Percentiles rank a stretch among this genome's conserved stretches.
phyloP scores from a whole-genome alignment of 495 filamentous ascomycete genomes.

The Podospora australis region DNA sequence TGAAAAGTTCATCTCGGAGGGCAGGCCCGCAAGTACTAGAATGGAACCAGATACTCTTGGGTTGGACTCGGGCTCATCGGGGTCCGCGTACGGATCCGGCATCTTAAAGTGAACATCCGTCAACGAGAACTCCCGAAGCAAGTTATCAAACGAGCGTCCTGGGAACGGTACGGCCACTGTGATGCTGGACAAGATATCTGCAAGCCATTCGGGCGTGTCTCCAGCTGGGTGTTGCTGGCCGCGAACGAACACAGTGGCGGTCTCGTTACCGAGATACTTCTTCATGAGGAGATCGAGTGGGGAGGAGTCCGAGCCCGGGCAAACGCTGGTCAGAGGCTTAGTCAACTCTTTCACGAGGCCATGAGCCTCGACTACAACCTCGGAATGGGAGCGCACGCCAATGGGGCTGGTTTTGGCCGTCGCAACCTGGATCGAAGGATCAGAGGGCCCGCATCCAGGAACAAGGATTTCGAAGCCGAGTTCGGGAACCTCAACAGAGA shows the following conservation, averaged over 20 bases:
- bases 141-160: conserved; percentile 67
- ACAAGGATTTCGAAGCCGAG: conserved; percentile 81
- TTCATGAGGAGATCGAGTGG: conserved; percentile 80
- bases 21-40: conserved; percentile 65
- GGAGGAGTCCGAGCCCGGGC: conserved; percentile 67
- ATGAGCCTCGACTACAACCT: conserved; percentile 60
- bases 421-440: conserved; percentile 57
- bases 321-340: conserved; percentile 57
- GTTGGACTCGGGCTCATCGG: conserved; percentile 63
- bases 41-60: conserved; percentile 78
- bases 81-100: conserved; percentile 69
- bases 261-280: conserved; percentile 71
- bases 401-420: conserved; percentile 62
- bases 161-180: conserved; percentile 80
- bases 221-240: conserved; percentile 60
- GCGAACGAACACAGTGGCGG: conserved; percentile 71
- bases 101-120: conserved; percentile 76
- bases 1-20: conserved; percentile 77
- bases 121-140: conserved; percentile 81
- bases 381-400: conserved; percentile 54
- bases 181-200: conserved; percentile 70
- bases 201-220: conserved; percentile 72
- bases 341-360: conserved; percentile 67
- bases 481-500: conserved; percentile 65
- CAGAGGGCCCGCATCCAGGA: conserved; percentile 66